Evolutionary conservation across 2,329 filamentous ascomycete species (phyloP).

Genomic region (Arthrobotrys megalospora): DNA sequence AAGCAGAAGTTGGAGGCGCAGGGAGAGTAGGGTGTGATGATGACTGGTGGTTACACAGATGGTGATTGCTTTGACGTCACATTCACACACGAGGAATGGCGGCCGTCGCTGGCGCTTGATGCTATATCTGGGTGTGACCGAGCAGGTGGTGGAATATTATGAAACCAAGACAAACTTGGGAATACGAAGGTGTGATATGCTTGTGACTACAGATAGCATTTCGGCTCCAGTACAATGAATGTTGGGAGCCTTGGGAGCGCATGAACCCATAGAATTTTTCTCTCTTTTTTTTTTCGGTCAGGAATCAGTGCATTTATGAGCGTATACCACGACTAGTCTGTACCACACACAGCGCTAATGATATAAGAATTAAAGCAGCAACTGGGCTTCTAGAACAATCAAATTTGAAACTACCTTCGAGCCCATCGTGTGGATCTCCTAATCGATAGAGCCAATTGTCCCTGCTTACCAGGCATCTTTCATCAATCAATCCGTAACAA

Average conservation of each 20-base stretch:
- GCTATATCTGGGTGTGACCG: background rate
- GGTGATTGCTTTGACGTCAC: conserved; percentile 3
- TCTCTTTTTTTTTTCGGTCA: background rate
- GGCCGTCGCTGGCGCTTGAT: background rate
- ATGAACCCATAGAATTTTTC: background rate
- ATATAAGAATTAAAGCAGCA: background rate
- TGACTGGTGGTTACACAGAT: background rate
- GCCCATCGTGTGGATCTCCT: background rate
- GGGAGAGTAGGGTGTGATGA: conserved; percentile 64
- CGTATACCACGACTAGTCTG: background rate
- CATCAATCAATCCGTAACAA: background rate
- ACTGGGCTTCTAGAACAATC: background rate
- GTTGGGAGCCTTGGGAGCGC: background rate
- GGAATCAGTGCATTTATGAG: background rate
- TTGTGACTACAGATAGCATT: background rate
- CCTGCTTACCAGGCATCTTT: no score
- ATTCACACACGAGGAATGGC: background rate
- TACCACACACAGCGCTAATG: no score
- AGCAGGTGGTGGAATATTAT: background rate
- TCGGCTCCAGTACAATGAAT: no score
- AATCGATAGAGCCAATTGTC: background rate
- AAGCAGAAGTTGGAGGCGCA: conserved; percentile 75
- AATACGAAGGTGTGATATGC: background rate
- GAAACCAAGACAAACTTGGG: background rate
- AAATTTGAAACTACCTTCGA: background rate